These are phyloP conservation scores for Haplosporangium sp. DNA, from an alignment of 371 early-diverging fungal species.

Conservation along the genomic window DNA sequence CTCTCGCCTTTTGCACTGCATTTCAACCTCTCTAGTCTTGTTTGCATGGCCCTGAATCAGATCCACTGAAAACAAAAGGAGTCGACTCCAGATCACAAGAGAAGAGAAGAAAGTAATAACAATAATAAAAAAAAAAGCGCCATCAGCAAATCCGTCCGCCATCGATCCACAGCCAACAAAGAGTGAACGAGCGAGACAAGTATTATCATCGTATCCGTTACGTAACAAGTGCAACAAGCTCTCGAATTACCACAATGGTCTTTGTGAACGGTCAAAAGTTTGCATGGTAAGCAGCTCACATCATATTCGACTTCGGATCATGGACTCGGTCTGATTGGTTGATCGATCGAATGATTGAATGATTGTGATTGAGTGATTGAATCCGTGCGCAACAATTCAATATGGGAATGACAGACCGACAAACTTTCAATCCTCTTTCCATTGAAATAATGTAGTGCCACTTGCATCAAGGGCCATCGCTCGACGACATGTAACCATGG, in stretches of 20 bases:
- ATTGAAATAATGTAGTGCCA: slow-evolving; percentile 30
- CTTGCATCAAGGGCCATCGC: slow-evolving; percentile 63
- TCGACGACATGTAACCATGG: slow-evolving; percentile 58
- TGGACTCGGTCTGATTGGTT: not conserved
- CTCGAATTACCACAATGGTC: slow-evolving; percentile 36
- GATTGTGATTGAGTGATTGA: too few species aligned
- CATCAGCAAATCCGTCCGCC: not conserved
- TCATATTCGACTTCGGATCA: not conserved
- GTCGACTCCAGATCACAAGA: slow-evolving; percentile 23
- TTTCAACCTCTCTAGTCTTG: not conserved
- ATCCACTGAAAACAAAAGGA: slow-evolving; percentile 10
- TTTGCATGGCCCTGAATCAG: slow-evolving; percentile 31
- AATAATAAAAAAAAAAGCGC: slow-evolving; percentile 6
- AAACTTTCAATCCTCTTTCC: not conserved
- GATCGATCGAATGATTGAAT: not conserved
- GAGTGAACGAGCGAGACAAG: too few species aligned
- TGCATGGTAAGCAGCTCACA: slow-evolving; percentile 54
- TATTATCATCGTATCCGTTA: not conserved
- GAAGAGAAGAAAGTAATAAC: not conserved
- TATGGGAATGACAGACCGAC: not conserved
- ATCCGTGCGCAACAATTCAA: not conserved
- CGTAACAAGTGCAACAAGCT: too few species aligned
- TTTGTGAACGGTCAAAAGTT: slow-evolving; percentile 59
- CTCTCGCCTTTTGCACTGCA: slow-evolving; percentile 5
- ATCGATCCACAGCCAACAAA: not conserved